Evolutionary conservation across 192 early-diverging fungal genomes (phyloP), one percentile per base, ranked within the genome.

Genomic region (Coemansia asiatica): DNA sequence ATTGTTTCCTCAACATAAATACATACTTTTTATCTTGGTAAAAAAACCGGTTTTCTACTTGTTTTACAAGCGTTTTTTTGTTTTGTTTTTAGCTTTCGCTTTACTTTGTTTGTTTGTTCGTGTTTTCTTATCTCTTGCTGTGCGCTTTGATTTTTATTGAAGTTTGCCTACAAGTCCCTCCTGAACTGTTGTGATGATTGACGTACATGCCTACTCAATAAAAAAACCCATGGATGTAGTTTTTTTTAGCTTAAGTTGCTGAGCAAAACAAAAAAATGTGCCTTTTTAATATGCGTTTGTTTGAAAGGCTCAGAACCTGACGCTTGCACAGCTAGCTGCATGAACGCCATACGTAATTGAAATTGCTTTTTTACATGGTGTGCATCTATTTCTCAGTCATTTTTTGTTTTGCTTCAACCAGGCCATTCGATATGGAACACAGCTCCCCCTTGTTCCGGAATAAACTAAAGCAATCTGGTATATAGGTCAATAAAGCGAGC

Each of bases 151-250:
- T 55, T 55, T 55, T 27, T 16, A 2, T 55, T 49, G n/a, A n/a
- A 13, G 2, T 9, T 44, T 44, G 40, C 40, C 8, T 13, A 44
- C 15, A 5, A 13, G 40, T n/a, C 40, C 53, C n/a, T 29, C 53
- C 53, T 55, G 53, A 55, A 55, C 53, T 29, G 53, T 55, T 55
- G 53, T 21, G 53, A 55, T 26, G 53, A 55, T 55, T 55, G 27
- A 27, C 53, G 29, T 21, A 3, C 16, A n/a, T 29, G 3, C n/a
- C 27, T 21, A 7, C 26, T 12, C 29, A 55, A 16, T 12, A 29
- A 28, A 29, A 29, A n/a, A n/a, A n/a, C n/a, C n/a, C 2, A 31
- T 27, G n/a, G 18, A 13, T 29, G 29, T 25, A 55, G 6, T 31
- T 27, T 26, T 28, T 49, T 49, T 49, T 49, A 49, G 25, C 21